phyloP scores from a whole-genome alignment of 352 stramenopile genomes.

The Phytophthora nicotianae region DNA sequence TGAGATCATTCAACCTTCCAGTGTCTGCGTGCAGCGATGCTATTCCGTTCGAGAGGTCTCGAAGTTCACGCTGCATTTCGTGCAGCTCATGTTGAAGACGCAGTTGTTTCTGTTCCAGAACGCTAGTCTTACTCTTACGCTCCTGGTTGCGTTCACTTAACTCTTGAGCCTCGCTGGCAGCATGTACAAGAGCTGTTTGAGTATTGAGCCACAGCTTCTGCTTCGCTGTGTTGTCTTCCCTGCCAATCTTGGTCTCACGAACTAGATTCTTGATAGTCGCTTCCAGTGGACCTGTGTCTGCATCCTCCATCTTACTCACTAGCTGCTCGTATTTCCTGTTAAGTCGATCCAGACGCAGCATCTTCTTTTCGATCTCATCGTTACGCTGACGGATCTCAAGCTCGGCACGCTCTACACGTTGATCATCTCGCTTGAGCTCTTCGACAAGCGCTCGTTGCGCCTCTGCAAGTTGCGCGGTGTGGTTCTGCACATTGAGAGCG shows the following conservation, averaged over 20 bases:
- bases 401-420: constrained; percentile 91
- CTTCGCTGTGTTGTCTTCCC: constrained; percentile 68
- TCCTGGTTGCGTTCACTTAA: constrained; percentile 91
- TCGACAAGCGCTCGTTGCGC: constrained; percentile 75
- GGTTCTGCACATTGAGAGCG: constrained; percentile 90
- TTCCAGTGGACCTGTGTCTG: constrained; percentile 93
- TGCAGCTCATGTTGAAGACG: constrained; percentile 86
- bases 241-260: constrained; percentile 86
- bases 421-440: constrained; percentile 90
- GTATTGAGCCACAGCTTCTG: constrained; percentile 92
- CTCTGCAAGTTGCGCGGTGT: constrained; percentile 88
- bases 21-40: constrained; percentile 92
- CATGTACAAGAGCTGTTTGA: constrained; percentile 91
- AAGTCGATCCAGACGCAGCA: constrained; percentile 90
- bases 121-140: constrained; percentile 88
- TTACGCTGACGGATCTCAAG: constrained; percentile 94
- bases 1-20: constrained; percentile 92
- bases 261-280: constrained; percentile 93
- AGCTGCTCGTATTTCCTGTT: constrained; percentile 96
- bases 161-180: constrained; percentile 87
- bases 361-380: constrained; percentile 97
- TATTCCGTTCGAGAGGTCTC: constrained; percentile 75
- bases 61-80: constrained; percentile 82
- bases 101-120: constrained; percentile 91
- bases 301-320: constrained; percentile 87